Evolutionary conservation across 495 filamentous ascomycete species (phyloP).

Genomic region (Penicillium mononematosum): DNA sequence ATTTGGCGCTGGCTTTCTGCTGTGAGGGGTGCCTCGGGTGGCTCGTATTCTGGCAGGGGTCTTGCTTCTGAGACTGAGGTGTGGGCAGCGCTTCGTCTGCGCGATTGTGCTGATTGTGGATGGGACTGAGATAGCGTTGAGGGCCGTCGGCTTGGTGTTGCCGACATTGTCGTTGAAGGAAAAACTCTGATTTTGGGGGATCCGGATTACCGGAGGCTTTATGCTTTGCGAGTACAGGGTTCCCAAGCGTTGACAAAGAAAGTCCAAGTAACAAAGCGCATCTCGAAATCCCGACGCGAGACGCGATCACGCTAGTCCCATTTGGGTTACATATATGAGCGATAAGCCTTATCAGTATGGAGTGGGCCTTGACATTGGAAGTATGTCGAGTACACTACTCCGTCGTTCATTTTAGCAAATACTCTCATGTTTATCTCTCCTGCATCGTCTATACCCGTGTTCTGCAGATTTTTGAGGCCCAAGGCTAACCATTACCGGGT

Average conservation of each 20-base stretch:
- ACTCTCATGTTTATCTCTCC: no score
- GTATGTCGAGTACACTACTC: not conserved
- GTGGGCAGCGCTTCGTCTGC: conserved; percentile 3
- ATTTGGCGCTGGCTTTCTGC: conserved; percentile 34
- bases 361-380: not conserved
- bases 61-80: conserved; percentile 15
- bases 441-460: no score
- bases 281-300: conserved; percentile 28
- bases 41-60: conserved; percentile 58
- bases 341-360: conserved; percentile 30
- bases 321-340: conserved; percentile 29
- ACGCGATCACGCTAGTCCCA: conserved; percentile 38
- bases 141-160: conserved; percentile 23
- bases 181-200: not conserved
- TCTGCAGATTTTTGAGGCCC: no score
- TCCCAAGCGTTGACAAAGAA: not conserved
- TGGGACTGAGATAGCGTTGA: conserved; percentile 18
- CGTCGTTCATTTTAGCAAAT: no score
- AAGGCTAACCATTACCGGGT: no score
- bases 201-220: not conserved
- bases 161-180: conserved; percentile 11
- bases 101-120: conserved; percentile 15
- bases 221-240: not conserved
- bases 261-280: conserved; percentile 10
- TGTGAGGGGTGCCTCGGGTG: conserved; percentile 51